Evolutionary conservation across 2,329 filamentous ascomycete species (phyloP).

Genomic region (Trichoderma sp.): DNA sequence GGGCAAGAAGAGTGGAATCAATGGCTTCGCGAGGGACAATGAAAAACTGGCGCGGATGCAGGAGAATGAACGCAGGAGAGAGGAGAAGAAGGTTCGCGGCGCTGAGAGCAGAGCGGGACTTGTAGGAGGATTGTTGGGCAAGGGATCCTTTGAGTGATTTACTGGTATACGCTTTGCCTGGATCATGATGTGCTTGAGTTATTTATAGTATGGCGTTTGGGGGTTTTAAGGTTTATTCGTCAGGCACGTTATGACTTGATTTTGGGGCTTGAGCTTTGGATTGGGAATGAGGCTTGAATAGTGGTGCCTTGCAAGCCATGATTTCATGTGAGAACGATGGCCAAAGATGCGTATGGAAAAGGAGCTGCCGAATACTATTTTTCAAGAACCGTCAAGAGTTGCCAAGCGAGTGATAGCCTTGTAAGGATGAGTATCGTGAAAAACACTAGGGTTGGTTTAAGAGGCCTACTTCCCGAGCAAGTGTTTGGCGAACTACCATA

Average conservation of each 20-base stretch:
- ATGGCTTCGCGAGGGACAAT: constrained; percentile 61
- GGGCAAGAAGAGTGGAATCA: constrained; percentile 61
- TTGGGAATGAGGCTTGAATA: background rate
- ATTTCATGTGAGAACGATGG: background rate
- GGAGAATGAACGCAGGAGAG: constrained; percentile 59
- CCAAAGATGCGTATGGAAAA: background rate
- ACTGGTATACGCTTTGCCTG: background rate
- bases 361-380: background rate
- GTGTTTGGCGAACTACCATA: background rate
- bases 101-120: constrained; percentile 58
- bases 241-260: background rate
- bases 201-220: constrained; percentile 1
- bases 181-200: background rate
- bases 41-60: constrained; percentile 57
- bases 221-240: background rate
- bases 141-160: constrained; percentile 46
- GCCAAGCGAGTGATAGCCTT: background rate
- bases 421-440: background rate
- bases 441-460: background rate
- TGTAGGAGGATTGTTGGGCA: constrained; percentile 61
- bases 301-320: background rate
- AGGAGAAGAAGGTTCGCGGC: constrained; percentile 59
- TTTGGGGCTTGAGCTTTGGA: background rate
- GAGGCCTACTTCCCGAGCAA: background rate
- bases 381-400: background rate